Base-by-base conservation (phyloP, 306 rosid species). In the Pterocarpus macrocarpus region DNA sequence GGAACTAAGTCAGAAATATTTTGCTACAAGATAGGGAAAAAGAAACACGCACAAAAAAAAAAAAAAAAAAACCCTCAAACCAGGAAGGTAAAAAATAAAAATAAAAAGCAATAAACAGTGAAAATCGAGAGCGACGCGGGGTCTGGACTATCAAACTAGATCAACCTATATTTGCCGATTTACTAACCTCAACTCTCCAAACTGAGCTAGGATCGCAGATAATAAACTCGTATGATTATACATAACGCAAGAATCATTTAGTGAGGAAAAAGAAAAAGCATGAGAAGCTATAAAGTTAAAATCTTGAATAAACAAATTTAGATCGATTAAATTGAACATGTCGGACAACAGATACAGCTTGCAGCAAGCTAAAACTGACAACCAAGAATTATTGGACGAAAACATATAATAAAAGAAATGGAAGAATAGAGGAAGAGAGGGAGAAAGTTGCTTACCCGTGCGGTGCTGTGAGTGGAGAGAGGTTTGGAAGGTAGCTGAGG, bases 141-240 rank as follows among this genome's bases (percentile, higher is more conserved):
- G 56, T 14, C 50, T 47, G 3, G 49, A 11, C 2, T n/a, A 77
- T 28, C 1, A 73, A 71, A 73, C 36, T 59, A 82, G 79, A 82
- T 79, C 71, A 69, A 39, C 33, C 39, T 12, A 35, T 58, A 57
- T 76, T 39, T 53, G 44, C 44, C 53, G 65, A 80, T 33, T 50
- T 17, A 75, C 6, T 39, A 45, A 67, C 16, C 69, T 61, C 47
- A 28, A 43, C 30, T 70, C 34, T 62, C 53, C 68, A 35, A 43
- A 39, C 2, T 8, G 35, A 75, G 67, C 45, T 72, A 64, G 33
- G 59, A 82, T 82, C 81, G 15, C 7, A 69, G 58, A 62, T 55
- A 55, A 74, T 13, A 78, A 81, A 69, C 30, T 33, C 65, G 50
- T 55, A 38, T 12, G n/a, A 34, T 55, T 45, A 14, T n/a, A 58